Evolutionary conservation across 331 rosid genomes (phyloP), one percentile per base, ranked within the genome.

Genomic region (Stylosanthes scabra): DNA sequence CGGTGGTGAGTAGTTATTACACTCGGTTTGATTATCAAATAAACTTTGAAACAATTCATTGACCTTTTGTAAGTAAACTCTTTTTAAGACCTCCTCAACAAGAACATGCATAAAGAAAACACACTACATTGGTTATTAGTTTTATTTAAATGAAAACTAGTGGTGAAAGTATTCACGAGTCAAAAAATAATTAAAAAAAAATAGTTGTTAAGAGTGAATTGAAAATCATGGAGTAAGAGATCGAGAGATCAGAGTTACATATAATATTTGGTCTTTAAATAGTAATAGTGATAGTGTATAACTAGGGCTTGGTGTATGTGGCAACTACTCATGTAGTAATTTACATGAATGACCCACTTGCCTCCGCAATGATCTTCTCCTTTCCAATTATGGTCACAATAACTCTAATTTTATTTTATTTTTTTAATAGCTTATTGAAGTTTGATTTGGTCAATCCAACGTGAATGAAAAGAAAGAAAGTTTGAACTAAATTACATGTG

Each of bases 401-500:
- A 34, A 4, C 39, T 34, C 6, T 34, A 34, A 34, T 34, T 34
- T 34, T 3, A 3, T 31, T 34, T 1, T 34, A 8, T 6, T 28
- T 34, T 61, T 42, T 12, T 12, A 1, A 59, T n/a, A 29, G 2
- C 15, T 14, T 25, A 57, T 41, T 15, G 10, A 29, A 20, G 37
- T 47, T 46, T 72, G 77, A 72, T 52, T 60, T 15, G 47, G 77
- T 60, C 68, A 20, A 20, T 20, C 25, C 25, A 34, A 16, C 4
- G 52, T 7, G 16, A 45, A 49, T 6, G 37, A n/a, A 27, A 29
- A 13, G 31, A 45, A 28, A 58, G 28, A 25, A 20, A 20, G 25
- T 20, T 20, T 20, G 25, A 20, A 20, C 25, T 20, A 20, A 20
- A 20, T 20, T 20, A 20, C 25, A 20, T 62, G 12, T 58, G 12